Percentiles rank a stretch among this genome's conserved stretches.
phyloP scores from a whole-genome alignment of 805 yeast species.

The Pichia gijzeniarum region DNA sequence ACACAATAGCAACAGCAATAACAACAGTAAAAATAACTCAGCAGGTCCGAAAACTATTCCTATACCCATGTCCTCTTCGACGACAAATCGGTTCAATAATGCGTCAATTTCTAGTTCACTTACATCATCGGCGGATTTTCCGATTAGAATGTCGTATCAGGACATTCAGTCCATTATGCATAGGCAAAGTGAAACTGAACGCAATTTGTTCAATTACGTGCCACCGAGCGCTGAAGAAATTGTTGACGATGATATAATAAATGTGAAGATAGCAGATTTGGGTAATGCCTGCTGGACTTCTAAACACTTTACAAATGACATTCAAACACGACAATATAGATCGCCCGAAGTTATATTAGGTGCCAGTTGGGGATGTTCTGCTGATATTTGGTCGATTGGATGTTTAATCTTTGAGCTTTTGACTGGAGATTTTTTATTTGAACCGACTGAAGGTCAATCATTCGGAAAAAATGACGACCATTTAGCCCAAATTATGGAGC shows the following conservation, averaged over 20 bases:
- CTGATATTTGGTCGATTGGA: slow-evolving; percentile 95
- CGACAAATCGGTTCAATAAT: neutral
- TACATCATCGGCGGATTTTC: slow-evolving; percentile 8
- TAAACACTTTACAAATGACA: slow-evolving; percentile 79
- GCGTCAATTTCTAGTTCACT: slow-evolving; percentile 4
- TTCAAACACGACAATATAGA: slow-evolving; percentile 88
- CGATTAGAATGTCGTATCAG: slow-evolving; percentile 22
- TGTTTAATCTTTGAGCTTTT: slow-evolving; percentile 84
- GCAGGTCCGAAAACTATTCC: slow-evolving; percentile 9
- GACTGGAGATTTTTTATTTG: slow-evolving; percentile 92
- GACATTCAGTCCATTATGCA: slow-evolving; percentile 35
- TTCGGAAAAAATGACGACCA: slow-evolving; percentile 93
- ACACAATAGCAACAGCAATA: neutral
- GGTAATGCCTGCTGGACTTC: slow-evolving; percentile 86
- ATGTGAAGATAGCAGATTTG: slow-evolving; percentile 85
- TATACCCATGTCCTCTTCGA: slow-evolving; percentile 1
- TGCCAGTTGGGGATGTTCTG: slow-evolving; percentile 87
- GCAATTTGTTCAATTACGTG: slow-evolving; percentile 24
- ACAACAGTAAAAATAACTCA: slow-evolving; percentile 13
- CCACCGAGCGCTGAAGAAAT: slow-evolving; percentile 34
- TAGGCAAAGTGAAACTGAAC: slow-evolving; percentile 31
- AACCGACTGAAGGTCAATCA: slow-evolving; percentile 72
- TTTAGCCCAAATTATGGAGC: slow-evolving; percentile 87
- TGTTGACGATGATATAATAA: slow-evolving; percentile 46
- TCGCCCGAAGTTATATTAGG: slow-evolving; percentile 85